Conservation (phyloP, 495 filamentous ascomycete species). For the Amorphotheca resinae region DNA sequence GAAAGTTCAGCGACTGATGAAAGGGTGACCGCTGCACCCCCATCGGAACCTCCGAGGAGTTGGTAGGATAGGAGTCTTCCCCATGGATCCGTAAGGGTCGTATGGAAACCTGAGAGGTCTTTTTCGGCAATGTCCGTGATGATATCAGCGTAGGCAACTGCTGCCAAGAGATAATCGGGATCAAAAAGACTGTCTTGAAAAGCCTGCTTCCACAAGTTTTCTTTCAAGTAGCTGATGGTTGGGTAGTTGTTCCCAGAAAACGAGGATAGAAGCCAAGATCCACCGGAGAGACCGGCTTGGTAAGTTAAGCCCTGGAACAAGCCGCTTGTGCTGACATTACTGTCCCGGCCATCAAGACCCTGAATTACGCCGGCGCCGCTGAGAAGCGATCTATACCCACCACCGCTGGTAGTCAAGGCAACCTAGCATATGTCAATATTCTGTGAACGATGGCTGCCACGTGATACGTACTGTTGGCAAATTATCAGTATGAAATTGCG, state of each 20-base stretch:
- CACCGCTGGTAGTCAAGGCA: slow-evolving; percentile 32
- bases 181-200: slow-evolving; percentile 24
- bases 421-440: slow-evolving; percentile 2
- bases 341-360: slow-evolving; percentile 30
- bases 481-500: slow-evolving; percentile 19
- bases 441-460: slow-evolving; percentile 17
- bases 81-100: slow-evolving; percentile 30
- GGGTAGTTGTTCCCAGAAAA: slow-evolving; percentile 32
- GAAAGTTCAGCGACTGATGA: slow-evolving; percentile 23
- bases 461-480: slow-evolving; percentile 10
- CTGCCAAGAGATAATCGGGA: slow-evolving; percentile 15
- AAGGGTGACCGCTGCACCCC: slow-evolving; percentile 26
- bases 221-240: slow-evolving; percentile 26
- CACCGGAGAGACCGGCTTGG: slow-evolving; percentile 33
- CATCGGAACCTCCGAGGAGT: slow-evolving; percentile 26
- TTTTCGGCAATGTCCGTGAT: slow-evolving; percentile 27
- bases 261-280: slow-evolving; percentile 33
- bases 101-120: slow-evolving; percentile 27
- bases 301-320: slow-evolving; percentile 35
- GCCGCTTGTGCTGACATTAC: slow-evolving; percentile 25
- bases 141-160: slow-evolving; percentile 20
- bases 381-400: slow-evolving; percentile 32
- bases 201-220: slow-evolving; percentile 27
- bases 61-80: slow-evolving; percentile 30
- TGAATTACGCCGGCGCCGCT: slow-evolving; percentile 34